A percentile compares a stretch with the other conserved stretches of the same genome.
These are phyloP conservation scores for Fusarium sp. DNA, from an alignment of 2,329 filamentous ascomycete genomes.

Conservation along the genomic window DNA sequence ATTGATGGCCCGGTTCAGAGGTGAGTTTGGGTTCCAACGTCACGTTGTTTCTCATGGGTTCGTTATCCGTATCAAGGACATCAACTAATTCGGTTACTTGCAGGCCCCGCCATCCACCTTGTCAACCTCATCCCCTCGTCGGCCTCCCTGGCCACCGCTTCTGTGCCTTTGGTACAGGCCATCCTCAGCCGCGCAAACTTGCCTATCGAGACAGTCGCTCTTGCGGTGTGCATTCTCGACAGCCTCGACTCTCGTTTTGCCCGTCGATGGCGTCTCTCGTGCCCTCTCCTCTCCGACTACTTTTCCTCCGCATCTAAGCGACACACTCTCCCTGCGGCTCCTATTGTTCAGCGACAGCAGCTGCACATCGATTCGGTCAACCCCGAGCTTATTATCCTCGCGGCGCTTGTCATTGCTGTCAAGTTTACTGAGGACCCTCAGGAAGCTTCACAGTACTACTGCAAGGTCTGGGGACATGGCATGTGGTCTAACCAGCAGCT, in stretches of 20 bases:
- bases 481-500: conserved; percentile 72
- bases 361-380: conserved; percentile 71
- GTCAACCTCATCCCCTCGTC: conserved; percentile 74
- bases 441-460: conserved; percentile 65
- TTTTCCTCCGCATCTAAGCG: conserved; percentile 53
- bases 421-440: conserved; percentile 74
- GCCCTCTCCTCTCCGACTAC: conserved; percentile 58
- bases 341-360: conserved; percentile 50
- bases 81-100: conserved; percentile 20
- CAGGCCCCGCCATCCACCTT: conserved; percentile 74
- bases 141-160: conserved; percentile 70
- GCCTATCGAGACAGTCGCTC: conserved; percentile 70
- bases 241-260: conserved; percentile 73
- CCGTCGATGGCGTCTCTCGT: conserved; percentile 70
- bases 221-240: conserved; percentile 76
- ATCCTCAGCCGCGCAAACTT: conserved; percentile 70
- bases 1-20: conserved; percentile 53
- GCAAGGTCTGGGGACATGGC: conserved; percentile 63
- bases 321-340: conserved; percentile 61
- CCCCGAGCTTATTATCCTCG: conserved; percentile 73
- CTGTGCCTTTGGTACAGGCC: conserved; percentile 69
- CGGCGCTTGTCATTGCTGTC: conserved; percentile 71
- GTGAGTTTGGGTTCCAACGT: conserved; percentile 45
- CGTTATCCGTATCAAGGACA: background rate
- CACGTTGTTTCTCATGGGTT: conserved; percentile 23